Conservation (phyloP, 345 rosid genomes). For the Rhodamnia argentea region DNA sequence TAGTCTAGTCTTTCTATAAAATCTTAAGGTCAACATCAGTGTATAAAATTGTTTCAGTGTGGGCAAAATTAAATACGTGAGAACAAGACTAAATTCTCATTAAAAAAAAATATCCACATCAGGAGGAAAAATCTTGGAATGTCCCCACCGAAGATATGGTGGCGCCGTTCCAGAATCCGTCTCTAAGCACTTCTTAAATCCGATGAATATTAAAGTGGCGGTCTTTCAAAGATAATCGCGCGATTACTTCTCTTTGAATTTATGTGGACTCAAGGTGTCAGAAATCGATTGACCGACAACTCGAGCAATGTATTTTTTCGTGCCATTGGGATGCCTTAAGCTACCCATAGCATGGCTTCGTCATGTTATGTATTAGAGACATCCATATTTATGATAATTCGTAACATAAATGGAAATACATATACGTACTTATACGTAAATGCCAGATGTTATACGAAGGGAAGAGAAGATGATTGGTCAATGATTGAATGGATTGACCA, state of each 20-base stretch:
- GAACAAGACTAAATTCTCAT: neutral
- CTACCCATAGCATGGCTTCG: no score
- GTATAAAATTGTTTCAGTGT: neutral
- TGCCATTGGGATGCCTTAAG: no score
- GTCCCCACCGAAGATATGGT: neutral
- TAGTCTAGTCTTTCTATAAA: neutral
- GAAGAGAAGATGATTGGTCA: neutral
- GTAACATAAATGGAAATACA: no score
- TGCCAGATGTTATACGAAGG: neutral
- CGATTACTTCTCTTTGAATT: neutral
- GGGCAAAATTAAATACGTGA: neutral
- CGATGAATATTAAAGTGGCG: neutral
- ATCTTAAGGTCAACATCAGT: neutral
- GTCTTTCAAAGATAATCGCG: accelerated
- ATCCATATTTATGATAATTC: neutral
- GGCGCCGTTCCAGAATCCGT: accelerated
- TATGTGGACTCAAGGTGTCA: accelerated
- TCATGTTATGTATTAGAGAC: neutral
- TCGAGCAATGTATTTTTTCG: no score
- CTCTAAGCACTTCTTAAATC: neutral
- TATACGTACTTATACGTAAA: neutral
- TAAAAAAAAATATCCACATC: neutral
- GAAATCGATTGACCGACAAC: neutral
- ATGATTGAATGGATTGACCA: neutral
- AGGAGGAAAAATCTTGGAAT: no score